phyloP scores from a whole-genome alignment of 352 stramenopile species.

The Albugo candida region DNA sequence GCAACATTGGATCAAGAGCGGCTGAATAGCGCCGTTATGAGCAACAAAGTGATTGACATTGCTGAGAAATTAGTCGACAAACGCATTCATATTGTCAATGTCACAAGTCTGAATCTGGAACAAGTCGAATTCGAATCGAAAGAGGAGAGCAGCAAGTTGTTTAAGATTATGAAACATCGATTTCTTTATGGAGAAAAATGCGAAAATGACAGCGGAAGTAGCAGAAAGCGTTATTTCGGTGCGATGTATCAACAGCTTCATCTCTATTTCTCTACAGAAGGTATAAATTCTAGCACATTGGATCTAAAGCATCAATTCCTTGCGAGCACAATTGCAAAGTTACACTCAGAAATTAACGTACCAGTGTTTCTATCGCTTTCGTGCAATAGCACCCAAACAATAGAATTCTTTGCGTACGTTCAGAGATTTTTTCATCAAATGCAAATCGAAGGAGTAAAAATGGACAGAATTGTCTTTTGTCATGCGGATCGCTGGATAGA shows the following conservation, averaged over 20 bases:
- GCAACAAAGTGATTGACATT: slow-evolving; percentile 3
- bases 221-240: slow-evolving; percentile 14
- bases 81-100: too few relatives aligned
- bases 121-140: too few relatives aligned
- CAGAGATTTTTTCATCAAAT: slow-evolving; percentile 20
- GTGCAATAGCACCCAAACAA: background rate
- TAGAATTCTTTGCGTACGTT: slow-evolving; percentile 6
- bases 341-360: slow-evolving; percentile 24
- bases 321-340: slow-evolving; percentile 20
- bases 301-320: slow-evolving; percentile 14
- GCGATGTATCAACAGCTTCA: slow-evolving; percentile 55
- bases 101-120: too few relatives aligned
- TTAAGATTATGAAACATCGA: background rate
- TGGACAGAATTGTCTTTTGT: slow-evolving; percentile 32
- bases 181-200: slow-evolving; percentile 8
- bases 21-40: slow-evolving; percentile 1
- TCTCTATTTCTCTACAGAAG: background rate
- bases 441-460: slow-evolving; percentile 12
- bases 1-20: too few relatives aligned
- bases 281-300: slow-evolving; percentile 3
- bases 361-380: slow-evolving; percentile 59
- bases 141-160: background rate
- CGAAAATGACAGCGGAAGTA: slow-evolving; percentile 1
- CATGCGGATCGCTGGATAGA: slow-evolving; percentile 49
- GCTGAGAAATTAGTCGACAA: too few relatives aligned